These are phyloP conservation scores for Bimuria novae-zelandiae DNA, from an alignment of 2,329 filamentous ascomycete genomes.

Conservation along the genomic window DNA sequence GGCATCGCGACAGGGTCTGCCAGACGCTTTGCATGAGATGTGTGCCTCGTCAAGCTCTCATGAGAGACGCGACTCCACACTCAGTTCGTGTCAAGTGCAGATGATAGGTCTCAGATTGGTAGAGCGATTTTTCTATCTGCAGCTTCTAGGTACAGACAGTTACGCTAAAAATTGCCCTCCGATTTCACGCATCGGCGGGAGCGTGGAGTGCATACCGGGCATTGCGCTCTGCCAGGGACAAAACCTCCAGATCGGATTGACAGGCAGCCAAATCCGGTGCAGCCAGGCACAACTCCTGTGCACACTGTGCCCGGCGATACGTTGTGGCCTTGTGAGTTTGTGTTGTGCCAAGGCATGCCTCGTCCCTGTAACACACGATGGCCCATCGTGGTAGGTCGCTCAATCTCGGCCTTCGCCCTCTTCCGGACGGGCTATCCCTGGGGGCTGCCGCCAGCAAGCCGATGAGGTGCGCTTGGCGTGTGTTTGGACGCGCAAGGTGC, in stretches of 20 bases:
- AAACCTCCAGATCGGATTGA: constrained; percentile 1
- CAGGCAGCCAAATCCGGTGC: constrained; percentile 4
- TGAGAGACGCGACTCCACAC: constrained; percentile 10
- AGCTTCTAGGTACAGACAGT: constrained; percentile 10
- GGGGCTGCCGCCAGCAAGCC: constrained; percentile 8
- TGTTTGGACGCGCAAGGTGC: constrained; percentile 5
- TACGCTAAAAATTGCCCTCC: constrained; percentile 21
- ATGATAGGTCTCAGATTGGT: constrained; percentile 21
- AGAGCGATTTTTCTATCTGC: constrained; percentile 17
- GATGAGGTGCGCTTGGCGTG: constrained; percentile 6
- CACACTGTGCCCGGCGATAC: constrained; percentile 19
- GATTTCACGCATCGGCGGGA: constrained; percentile 7
- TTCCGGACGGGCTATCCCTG: constrained; percentile 10
- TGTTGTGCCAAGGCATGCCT: constrained; percentile 18
- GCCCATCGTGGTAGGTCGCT: constrained; percentile 2
- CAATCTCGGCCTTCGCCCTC: constrained; percentile 4
- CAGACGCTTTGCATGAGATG: constrained; percentile 5
- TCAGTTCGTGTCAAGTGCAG: constrained; percentile 20
- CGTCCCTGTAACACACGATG: constrained; percentile 15
- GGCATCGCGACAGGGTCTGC: constrained; percentile 7
- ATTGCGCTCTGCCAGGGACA: not conserved
- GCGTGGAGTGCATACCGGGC: not conserved
- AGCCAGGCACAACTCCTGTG: constrained; percentile 10
- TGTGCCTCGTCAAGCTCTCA: not conserved
- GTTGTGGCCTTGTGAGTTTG: constrained; percentile 7